Percentiles rank a stretch among this genome's conserved stretches.
Evolutionary conservation across 805 yeast genomes (phyloP).

Genomic region (Suhomyces prunicola): DNA sequence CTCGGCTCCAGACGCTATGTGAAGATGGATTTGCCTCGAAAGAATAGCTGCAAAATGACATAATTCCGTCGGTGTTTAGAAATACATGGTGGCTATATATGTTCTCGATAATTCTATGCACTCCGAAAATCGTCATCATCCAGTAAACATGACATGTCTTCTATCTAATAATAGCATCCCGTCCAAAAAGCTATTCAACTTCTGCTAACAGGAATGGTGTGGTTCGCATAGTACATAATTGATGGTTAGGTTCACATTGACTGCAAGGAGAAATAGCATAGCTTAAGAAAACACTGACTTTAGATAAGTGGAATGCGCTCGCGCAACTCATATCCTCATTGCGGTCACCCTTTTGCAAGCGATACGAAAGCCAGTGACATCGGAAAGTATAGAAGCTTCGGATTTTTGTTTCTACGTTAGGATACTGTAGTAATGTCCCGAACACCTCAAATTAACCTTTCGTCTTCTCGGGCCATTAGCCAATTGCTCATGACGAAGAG

Average conservation of each 20-base stretch:
- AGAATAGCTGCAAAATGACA: background rate
- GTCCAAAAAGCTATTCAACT: background rate
- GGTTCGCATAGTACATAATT: background rate
- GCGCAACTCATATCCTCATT: background rate
- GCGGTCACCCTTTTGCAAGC: background rate
- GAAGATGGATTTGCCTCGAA: background rate
- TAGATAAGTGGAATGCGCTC: background rate
- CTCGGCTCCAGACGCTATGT: background rate
- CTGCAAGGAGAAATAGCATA: background rate
- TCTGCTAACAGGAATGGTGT: background rate
- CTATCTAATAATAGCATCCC: background rate
- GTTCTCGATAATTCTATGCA: background rate
- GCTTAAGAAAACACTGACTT: background rate
- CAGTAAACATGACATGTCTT: background rate
- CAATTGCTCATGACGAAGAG: background rate
- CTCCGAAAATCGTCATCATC: background rate
- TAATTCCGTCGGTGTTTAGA: background rate
- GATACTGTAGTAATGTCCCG: background rate
- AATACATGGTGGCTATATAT: background rate
- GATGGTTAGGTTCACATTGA: background rate
- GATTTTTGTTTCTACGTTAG: background rate
- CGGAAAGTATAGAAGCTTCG: background rate
- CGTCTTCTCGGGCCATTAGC: background rate
- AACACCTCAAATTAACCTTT: background rate
- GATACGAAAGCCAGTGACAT: background rate